Evolutionary conservation across 1,284 basidiomycete species (phyloP).

Genomic region (Ustilago loliicola): DNA sequence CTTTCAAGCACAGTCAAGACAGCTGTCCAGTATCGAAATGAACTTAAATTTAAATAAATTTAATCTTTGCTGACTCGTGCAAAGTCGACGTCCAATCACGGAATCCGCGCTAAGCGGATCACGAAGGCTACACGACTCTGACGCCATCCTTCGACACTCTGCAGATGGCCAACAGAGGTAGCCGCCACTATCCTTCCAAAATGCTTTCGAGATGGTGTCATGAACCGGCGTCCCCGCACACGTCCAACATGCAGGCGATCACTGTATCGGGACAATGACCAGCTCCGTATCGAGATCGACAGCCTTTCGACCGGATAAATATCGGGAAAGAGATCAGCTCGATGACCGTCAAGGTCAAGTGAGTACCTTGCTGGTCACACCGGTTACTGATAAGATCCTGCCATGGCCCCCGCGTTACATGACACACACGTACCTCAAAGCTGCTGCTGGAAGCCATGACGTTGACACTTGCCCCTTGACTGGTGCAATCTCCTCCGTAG

Average conservation of each 20-base stretch:
- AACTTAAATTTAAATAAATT: not conserved
- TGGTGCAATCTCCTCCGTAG: not conserved
- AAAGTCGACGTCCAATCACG: conserved; percentile 31
- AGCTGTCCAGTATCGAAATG: conserved; percentile 37
- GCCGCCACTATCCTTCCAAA: not conserved
- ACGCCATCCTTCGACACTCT: conserved; percentile 28
- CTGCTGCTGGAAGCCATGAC: not conserved
- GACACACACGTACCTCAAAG: conserved; percentile 8
- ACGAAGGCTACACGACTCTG: conserved; percentile 31
- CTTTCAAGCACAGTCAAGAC: conserved; percentile 5
- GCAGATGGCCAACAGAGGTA: not conserved
- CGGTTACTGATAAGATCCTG: conserved; percentile 34
- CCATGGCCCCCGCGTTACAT: conserved; percentile 14
- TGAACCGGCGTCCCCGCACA: not conserved
- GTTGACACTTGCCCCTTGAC: not conserved
- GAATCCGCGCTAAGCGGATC: conserved; percentile 36
- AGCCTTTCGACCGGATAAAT: not conserved
- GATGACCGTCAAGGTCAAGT: conserved; percentile 19
- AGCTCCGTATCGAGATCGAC: not conserved
- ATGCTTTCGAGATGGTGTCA: not conserved
- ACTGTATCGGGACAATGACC: not conserved
- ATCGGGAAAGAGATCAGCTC: conserved; percentile 5
- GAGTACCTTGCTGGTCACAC: conserved; percentile 31
- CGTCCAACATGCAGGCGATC: not conserved
- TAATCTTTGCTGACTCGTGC: conserved; percentile 18